Base-by-base conservation (phyloP, 2,329 filamentous ascomycete species). In the Penicillium sp. region DNA sequence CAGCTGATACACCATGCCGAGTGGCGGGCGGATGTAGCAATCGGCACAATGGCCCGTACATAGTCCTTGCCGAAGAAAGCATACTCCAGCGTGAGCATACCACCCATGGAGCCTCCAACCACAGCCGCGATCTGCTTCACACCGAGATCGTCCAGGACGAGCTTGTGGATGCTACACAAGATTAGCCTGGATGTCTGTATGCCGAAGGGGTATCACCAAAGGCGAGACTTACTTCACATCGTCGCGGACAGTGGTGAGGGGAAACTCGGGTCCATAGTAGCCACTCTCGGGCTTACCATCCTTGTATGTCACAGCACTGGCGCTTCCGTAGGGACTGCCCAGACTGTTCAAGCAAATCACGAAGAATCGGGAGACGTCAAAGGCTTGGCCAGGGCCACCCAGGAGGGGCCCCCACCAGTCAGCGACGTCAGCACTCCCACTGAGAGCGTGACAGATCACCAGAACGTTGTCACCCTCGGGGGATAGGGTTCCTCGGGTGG, bases 221-320 rank as follows among this genome's bases (percentile, higher is more conserved):
- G n/a, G n/a, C n/a, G 7, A 11, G 7, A 49, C 84, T 71, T 70
- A 93, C 86, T 86, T 89, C 37, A 97, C 91, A 70, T 98, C 93
- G 63, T 98, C 93, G 51, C 91, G 78, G 49, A 98, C 87, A 0
- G 93, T 97, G 1, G 93, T 96, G 49, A 98, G 71, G 32, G 93
- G 93, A 54, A 98, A 98, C 60, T 98, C 93, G 1, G 93, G 93
- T 0, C 93, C 93, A 60, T 98, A 98, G 54, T 79, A 79, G 13
- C 80, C 89, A 48, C 86, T 81, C 36, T 73, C 73, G 11, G 77
- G 70, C 55, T 94, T 80, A 10, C 89, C 89, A 59, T 96, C 84
- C 64, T 87, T 94, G 54, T 83, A 83, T 2, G 93, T 98, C 10
- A 78, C 67, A 7, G 74, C 72, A 45, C 74, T 77, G 4, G 73